Conservation (phyloP, 257 asterid genomes). For the Primulina eburnea region DNA sequence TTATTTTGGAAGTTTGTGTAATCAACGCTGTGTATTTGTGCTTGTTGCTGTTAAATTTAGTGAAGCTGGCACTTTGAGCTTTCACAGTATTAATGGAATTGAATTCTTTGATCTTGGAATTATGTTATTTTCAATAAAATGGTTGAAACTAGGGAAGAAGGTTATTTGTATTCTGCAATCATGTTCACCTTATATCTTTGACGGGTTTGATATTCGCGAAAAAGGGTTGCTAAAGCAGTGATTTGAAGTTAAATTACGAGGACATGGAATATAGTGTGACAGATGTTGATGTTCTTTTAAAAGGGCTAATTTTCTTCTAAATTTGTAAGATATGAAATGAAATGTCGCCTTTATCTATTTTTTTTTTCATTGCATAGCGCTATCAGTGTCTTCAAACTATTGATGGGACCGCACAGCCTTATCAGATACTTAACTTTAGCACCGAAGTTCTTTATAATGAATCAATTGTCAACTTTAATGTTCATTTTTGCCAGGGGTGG, state of each 20-base stretch:
- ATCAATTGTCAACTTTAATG: not conserved
- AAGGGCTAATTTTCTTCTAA: not conserved
- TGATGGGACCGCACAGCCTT: not conserved
- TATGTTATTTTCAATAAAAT: not conserved
- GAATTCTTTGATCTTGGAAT: constrained; percentile 1
- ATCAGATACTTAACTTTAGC: not conserved
- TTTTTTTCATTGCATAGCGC: not conserved
- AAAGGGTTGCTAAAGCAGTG: not conserved
- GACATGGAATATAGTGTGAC: not conserved
- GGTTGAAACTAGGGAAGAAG: not conserved
- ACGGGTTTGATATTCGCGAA: not conserved
- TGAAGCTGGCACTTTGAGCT: constrained; percentile 1
- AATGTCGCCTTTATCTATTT: no score
- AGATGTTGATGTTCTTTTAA: not conserved
- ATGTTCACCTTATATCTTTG: not conserved
- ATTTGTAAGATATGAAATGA: not conserved
- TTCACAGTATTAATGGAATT: not conserved
- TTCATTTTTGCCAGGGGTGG: constrained; percentile 41
- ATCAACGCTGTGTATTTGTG: not conserved
- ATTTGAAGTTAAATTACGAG: no score
- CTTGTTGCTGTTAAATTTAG: not conserved
- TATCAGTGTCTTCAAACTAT: no score
- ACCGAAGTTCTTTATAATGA: not conserved
- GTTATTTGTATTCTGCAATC: not conserved
- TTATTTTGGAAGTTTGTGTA: not conserved